Base-by-base conservation (phyloP, 768 basidiomycete genomes). In the Asterophora parasitica region DNA sequence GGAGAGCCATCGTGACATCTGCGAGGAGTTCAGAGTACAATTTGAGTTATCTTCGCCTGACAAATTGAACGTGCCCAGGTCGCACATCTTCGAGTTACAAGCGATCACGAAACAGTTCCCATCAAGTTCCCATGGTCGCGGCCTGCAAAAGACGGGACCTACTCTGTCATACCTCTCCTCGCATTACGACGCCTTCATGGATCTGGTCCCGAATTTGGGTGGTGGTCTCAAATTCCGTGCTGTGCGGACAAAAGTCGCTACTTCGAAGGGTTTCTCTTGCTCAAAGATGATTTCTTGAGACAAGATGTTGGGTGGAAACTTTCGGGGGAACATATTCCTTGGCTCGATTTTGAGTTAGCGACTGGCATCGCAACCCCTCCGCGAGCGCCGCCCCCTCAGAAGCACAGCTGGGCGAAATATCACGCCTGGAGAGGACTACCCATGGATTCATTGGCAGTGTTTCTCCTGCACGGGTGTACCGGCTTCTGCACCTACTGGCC, bases 351-450 rank as follows among this genome's bases (percentile, higher is more conserved):
- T 36, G 64, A 64, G n/a, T 52, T 57, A 10, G 28, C 28, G 28
- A 5, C 10, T 33, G 50, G 56, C 27, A 57, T 55, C 12, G 32
- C 40, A 1, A n/a, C 52, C 35, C 49, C 56, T 23, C 65, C 69
- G 41, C 63, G 55, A 1, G 41, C 43, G 27, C 59, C 65, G 10
- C 55, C 57, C 11, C 43, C 46, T 49, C 54, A 54, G 53, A 63
- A 51, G 50, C 61, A 42, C 20, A 69, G 65, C 48, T 77, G 75
- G 76, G 61, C 59, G 27, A 67, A 69, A 19, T 77, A 73, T 61
- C 70, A 76, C 55, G 51, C 64, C 39, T 76, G 74, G 75, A 68
- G 75, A 31, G 62, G 65, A 39, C 55, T 77, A 16, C 66, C 75
- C 30, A 57, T 73, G 32, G 58, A 59, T 19, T 74, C 74, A 16